These are phyloP conservation scores for Geotrichum aggregatum DNA, from an alignment of 1,139 yeast species.

Conservation along the genomic window DNA sequence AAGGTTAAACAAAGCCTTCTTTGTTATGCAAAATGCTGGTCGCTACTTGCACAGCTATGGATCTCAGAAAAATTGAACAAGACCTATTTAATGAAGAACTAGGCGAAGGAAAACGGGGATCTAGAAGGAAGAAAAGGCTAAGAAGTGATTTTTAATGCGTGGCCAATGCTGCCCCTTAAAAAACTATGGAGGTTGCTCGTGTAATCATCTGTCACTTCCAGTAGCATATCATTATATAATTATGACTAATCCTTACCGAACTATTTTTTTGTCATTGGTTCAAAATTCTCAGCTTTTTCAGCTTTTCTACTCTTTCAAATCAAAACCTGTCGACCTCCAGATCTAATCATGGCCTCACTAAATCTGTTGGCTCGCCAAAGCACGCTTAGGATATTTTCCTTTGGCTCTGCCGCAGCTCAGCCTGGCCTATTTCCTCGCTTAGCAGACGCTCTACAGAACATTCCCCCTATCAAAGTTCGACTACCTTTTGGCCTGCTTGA, in stretches of 20 bases:
- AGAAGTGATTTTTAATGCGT: neutral
- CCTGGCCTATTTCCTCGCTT: constrained; percentile 26
- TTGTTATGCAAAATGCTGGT: no score
- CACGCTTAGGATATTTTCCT: neutral
- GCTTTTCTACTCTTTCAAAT: neutral
- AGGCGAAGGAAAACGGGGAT: neutral
- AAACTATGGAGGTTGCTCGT: neutral
- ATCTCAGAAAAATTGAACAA: no score
- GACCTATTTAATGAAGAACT: no score
- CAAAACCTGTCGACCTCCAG: neutral
- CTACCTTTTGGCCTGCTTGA: constrained; percentile 23
- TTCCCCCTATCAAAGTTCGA: constrained; percentile 20
- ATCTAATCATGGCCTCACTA: constrained; percentile 8
- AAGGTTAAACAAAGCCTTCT: no score
- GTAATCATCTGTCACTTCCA: neutral
- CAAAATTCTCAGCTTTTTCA: neutral
- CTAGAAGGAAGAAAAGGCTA: neutral
- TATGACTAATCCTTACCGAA: neutral
- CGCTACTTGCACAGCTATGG: no score
- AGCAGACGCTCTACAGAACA: constrained; percentile 22
- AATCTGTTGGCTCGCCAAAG: constrained; percentile 8
- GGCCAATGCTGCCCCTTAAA: constrained; percentile 1
- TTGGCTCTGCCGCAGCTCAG: constrained; percentile 12
- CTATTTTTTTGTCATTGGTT: constrained; percentile 8
- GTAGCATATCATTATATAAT: no score